phyloP scores from a whole-genome alignment of 1,284 basidiomycete species.

The Ceratobasidium sp. region DNA sequence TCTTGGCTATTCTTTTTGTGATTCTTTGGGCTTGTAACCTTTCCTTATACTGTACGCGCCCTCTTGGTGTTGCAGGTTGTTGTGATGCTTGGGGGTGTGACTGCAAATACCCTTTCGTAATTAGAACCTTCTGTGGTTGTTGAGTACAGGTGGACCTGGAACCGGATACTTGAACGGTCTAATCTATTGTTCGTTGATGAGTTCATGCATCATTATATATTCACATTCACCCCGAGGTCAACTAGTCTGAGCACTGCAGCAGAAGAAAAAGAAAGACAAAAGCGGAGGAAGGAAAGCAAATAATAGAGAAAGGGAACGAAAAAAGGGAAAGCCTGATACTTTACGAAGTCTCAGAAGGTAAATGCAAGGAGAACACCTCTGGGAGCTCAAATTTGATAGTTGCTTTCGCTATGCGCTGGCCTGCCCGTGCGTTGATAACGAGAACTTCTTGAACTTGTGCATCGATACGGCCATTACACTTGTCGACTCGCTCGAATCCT shows the following conservation, averaged over 20 bases:
- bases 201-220: not conserved
- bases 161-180: not conserved
- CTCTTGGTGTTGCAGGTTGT: slow-evolving; percentile 12
- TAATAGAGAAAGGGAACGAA: not conserved
- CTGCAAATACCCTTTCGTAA: slow-evolving; percentile 36
- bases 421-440: slow-evolving; percentile 20
- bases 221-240: not conserved
- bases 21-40: slow-evolving; percentile 21
- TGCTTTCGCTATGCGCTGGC: slow-evolving; percentile 6
- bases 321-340: not conserved
- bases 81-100: slow-evolving; percentile 19
- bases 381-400: slow-evolving; percentile 23
- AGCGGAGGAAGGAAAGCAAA: too few species aligned
- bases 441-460: not conserved
- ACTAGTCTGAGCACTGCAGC: not conserved
- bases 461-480: not conserved
- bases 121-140: slow-evolving; percentile 15
- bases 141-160: not conserved
- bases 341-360: not conserved
- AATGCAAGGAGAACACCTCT: not conserved
- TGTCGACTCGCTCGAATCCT: slow-evolving; percentile 1
- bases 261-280: too few species aligned
- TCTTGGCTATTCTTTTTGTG: not conserved
- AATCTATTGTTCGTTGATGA: not conserved
- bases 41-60: slow-evolving; percentile 30